phyloP scores from a whole-genome alignment of 805 yeast genomes.

The Naumovozyma dairenensis region DNA sequence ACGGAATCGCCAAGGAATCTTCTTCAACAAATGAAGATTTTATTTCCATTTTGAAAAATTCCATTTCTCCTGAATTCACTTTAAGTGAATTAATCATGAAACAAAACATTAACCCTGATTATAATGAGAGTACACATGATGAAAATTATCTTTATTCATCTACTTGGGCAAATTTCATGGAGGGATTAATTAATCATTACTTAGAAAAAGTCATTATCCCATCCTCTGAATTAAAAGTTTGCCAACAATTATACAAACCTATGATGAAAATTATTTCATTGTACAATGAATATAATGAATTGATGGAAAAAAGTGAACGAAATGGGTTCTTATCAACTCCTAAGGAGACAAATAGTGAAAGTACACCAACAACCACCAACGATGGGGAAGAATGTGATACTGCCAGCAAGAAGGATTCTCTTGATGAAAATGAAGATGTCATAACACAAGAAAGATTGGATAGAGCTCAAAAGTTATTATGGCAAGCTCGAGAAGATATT shows the following conservation, averaged over 20 bases:
- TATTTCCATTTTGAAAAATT: neutral
- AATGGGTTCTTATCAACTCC: slow-evolving; percentile 24
- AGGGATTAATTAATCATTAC: slow-evolving; percentile 30
- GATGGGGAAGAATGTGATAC: slow-evolving; percentile 3
- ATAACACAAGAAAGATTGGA: slow-evolving; percentile 23
- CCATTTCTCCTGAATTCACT: slow-evolving; percentile 15
- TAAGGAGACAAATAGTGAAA: neutral
- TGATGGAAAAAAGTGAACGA: slow-evolving; percentile 29
- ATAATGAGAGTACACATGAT: slow-evolving; percentile 23
- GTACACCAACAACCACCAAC: neutral
- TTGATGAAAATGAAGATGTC: slow-evolving; percentile 9
- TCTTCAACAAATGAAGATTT: neutral
- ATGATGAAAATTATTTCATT: slow-evolving; percentile 31
- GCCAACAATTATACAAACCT: slow-evolving; percentile 29
- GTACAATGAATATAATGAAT: slow-evolving; percentile 28
- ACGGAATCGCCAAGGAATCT: neutral
- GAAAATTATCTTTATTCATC: slow-evolving; percentile 30
- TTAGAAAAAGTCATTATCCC: slow-evolving; percentile 29
- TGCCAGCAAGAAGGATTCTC: neutral
- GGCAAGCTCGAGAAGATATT: slow-evolving; percentile 29
- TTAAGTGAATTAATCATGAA: slow-evolving; percentile 27
- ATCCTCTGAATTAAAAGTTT: slow-evolving; percentile 29
- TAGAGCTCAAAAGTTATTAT: slow-evolving; percentile 24
- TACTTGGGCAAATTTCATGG: slow-evolving; percentile 33
- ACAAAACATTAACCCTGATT: slow-evolving; percentile 27